These are phyloP conservation scores for Trifolium dubium DNA, from an alignment of 306 rosid species.

Conservation along the genomic window DNA sequence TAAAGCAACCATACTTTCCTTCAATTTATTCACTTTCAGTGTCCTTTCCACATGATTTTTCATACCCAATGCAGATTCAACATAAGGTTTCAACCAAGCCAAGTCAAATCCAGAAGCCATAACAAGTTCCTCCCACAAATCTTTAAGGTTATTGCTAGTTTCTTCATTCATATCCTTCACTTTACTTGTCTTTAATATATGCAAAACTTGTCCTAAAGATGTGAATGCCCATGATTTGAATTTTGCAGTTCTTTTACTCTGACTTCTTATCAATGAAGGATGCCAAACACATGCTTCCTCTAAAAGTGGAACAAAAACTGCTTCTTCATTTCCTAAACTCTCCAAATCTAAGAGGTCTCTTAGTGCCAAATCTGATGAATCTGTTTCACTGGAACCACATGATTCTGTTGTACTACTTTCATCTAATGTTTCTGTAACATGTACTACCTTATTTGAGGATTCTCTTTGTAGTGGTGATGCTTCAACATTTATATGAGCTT, in stretches of 20 bases:
- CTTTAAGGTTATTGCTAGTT: slow-evolving; percentile 17
- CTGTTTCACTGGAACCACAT: slow-evolving; percentile 7
- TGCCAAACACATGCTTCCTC: slow-evolving; percentile 48
- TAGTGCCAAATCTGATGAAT: slow-evolving; percentile 38
- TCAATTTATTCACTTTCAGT: slow-evolving; percentile 29
- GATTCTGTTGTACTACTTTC: slow-evolving; percentile 26
- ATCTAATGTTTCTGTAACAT: slow-evolving; percentile 11
- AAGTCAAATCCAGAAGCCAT: slow-evolving; percentile 48
- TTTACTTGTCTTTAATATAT: slow-evolving; percentile 43
- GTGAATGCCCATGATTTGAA: slow-evolving; percentile 51
- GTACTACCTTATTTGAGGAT: not conserved
- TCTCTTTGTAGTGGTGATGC: not conserved
- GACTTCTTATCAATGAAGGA: slow-evolving; percentile 41
- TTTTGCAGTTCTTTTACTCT: slow-evolving; percentile 5
- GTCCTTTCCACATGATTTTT: slow-evolving; percentile 35
- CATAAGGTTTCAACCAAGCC: slow-evolving; percentile 48
- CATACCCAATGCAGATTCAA: slow-evolving; percentile 43
- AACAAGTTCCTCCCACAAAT: slow-evolving; percentile 49
- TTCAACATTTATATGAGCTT: slow-evolving; percentile 69
- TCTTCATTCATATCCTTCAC: slow-evolving; percentile 42
- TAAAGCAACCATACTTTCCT: slow-evolving; percentile 35
- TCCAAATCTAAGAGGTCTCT: slow-evolving; percentile 41
- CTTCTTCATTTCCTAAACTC: slow-evolving; percentile 23
- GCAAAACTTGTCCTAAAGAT: slow-evolving; percentile 47
- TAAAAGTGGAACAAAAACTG: slow-evolving; percentile 37